Evolutionary conservation across 2,329 filamentous ascomycete genomes (phyloP), one percentile per base, ranked within the genome.

Genomic region (Aspergillus novoparasiticus): DNA sequence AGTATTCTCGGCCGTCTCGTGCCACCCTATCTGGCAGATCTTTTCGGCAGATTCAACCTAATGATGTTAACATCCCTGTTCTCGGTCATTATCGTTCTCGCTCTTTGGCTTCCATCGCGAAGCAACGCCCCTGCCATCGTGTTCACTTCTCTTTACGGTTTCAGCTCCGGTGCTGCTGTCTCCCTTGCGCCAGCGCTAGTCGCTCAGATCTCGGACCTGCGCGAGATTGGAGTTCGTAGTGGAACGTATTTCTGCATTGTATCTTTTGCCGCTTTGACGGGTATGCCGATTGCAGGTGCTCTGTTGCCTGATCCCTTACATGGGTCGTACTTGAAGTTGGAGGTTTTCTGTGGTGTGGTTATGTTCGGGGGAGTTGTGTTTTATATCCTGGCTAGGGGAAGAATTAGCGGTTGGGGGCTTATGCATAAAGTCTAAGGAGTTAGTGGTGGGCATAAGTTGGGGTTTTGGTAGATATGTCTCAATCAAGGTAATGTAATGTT

Each of bases 131-230:
- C 85, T 1, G 85, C 89, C 62, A 83, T 92, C 57, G 81, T 87
- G 41, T 92, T 91, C 73, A 83, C 85, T 14, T 81, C 84, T n/a
- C 76, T 91, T 8, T 93, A 90, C 68, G 90, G 90, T 21, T 91
- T 92, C 73, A 84, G 84, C 16, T 89, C 86, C 0, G 90, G 90
- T 14, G 86, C 86, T 2, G 90, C 88, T 69, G 85, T 90, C 41
- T 86, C 86, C 0, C 78, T 92, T 21, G 81, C 82, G 0, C 88
- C 90, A 0, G 84, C 66, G 0, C 79, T 90, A 16, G 80, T 93
- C 26, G 89, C 89, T 1, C 89, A 93, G 70, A 90, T 93, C 65
- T 88, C 86, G 1, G 88, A 91, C 53, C 84, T 92, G 43, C 81
- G 86, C 23, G 84, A 91, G 73, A 88, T 93, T 39, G 91, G 91